These are phyloP conservation scores for Daedaleopsis nitida DNA, from an alignment of 768 basidiomycete species.

Conservation along the genomic window DNA sequence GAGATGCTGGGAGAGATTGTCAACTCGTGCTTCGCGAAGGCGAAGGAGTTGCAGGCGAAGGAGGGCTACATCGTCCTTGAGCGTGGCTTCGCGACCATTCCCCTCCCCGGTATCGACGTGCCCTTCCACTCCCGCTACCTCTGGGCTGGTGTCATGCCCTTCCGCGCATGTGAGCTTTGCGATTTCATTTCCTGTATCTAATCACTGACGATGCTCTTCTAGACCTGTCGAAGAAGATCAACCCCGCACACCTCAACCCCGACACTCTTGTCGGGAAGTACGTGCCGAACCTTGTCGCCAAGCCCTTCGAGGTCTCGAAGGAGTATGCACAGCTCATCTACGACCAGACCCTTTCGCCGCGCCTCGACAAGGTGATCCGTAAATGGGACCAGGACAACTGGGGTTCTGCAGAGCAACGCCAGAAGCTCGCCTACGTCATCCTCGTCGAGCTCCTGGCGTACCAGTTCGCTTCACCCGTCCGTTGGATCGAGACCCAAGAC, in stretches of 20 bases:
- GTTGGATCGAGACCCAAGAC: constrained; percentile 99
- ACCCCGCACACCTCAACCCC: constrained; percentile 86
- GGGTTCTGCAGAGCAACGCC: constrained; percentile 79
- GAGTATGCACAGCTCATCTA: constrained; percentile 95
- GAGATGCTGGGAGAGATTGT: constrained; percentile 95
- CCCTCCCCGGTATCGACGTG: constrained; percentile 95
- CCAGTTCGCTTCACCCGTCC: constrained; percentile 97
- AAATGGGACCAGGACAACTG: constrained; percentile 93
- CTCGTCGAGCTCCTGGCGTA: constrained; percentile 97
- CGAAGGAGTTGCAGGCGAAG: constrained; percentile 73
- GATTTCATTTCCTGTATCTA: not conserved
- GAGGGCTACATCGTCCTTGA: constrained; percentile 94
- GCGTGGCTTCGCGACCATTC: constrained; percentile 95
- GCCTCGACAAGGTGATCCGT: constrained; percentile 91
- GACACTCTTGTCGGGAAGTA: constrained; percentile 95
- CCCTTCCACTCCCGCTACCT: constrained; percentile 99
- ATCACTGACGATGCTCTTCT: constrained; percentile 3
- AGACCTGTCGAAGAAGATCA: constrained; percentile 99
- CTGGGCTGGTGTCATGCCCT: constrained; percentile 97
- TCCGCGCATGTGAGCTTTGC: constrained; percentile 81
- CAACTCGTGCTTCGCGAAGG: constrained; percentile 73
- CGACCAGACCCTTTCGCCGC: constrained; percentile 94
- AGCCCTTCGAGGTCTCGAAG: constrained; percentile 79
- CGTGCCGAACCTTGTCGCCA: constrained; percentile 94
- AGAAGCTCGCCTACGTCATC: constrained; percentile 93